These are phyloP conservation scores for Apiospora aurea DNA, from an alignment of 2,329 filamentous ascomycete species.

Conservation along the genomic window DNA sequence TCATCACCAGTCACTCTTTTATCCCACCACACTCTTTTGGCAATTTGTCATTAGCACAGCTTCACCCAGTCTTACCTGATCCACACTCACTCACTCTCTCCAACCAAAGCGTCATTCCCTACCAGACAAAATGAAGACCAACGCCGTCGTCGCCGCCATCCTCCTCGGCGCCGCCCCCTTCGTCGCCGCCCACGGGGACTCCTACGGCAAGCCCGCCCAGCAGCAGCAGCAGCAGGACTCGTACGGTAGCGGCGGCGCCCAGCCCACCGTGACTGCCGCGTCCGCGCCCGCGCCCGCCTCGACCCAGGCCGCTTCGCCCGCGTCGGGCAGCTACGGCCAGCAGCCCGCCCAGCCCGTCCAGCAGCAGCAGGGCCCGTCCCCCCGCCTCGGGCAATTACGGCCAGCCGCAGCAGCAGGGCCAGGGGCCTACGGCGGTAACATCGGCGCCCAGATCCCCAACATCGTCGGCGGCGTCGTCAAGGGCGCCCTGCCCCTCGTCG, in stretches of 20 bases:
- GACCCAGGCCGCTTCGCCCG: neutral
- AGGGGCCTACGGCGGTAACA: neutral
- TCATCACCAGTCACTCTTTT: slow-evolving; percentile 14
- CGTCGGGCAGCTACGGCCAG: neutral
- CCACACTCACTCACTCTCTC: neutral
- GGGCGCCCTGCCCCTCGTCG: neutral
- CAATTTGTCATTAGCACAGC: slow-evolving; percentile 14
- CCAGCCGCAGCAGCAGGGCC: neutral
- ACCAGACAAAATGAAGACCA: slow-evolving; percentile 28
- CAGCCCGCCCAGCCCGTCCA: too few species aligned
- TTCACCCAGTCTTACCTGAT: slow-evolving; percentile 21
- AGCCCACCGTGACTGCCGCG: neutral
- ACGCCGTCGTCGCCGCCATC: slow-evolving; percentile 25
- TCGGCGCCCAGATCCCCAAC: neutral
- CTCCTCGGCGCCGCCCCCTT: slow-evolving; percentile 23
- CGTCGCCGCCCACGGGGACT: slow-evolving; percentile 16
- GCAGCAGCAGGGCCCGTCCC: neutral
- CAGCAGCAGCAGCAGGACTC: neutral
- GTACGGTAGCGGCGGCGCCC: neutral
- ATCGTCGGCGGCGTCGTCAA: neutral
- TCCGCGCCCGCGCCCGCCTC: neutral
- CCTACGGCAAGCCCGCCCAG: neutral
- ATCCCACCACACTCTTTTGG: slow-evolving; percentile 10
- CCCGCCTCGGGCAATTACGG: neutral
- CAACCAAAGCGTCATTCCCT: too few species aligned